Evolutionary conservation across 169 alveolate genomes (phyloP).

Genomic region (Toxoplasma gondii): DNA sequence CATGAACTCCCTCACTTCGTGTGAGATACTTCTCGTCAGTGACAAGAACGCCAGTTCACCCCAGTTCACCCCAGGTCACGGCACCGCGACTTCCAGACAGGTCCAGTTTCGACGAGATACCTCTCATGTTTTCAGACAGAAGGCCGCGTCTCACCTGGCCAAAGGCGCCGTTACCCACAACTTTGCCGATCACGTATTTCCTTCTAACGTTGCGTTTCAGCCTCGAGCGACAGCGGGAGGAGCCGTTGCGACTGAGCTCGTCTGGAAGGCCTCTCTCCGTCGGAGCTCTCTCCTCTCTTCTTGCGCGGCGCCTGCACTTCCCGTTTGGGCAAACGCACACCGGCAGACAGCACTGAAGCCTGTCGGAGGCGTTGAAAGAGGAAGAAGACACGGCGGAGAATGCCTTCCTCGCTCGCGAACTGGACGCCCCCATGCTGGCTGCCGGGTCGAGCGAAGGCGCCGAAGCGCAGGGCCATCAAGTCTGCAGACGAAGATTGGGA

Average conservation of each 20-base stretch:
- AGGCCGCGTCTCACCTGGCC: constrained; percentile 54
- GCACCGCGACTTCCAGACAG: too few species aligned
- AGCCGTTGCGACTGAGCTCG: neutral
- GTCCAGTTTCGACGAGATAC: too few species aligned
- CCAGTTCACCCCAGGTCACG: too few species aligned
- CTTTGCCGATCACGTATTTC: neutral
- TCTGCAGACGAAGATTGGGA: neutral
- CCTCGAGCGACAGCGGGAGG: neutral
- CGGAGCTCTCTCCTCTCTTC: neutral
- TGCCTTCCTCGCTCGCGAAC: neutral
- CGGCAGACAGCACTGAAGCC: neutral
- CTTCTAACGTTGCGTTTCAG: neutral
- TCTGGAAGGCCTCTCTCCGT: neutral
- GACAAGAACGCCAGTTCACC: too few species aligned
- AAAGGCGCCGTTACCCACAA: constrained; percentile 66
- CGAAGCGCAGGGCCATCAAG: neutral
- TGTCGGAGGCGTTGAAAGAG: neutral
- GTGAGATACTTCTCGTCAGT: too few species aligned
- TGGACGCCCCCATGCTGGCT: too few species aligned
- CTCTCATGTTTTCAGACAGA: too few species aligned
- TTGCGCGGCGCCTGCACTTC: neutral
- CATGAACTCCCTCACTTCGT: too few species aligned
- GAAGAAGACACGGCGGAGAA: neutral
- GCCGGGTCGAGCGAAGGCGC: too few species aligned
- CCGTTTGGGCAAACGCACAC: neutral